phyloP scores from a whole-genome alignment of 345 rosid genomes.

The Lepidium aucheri region DNA sequence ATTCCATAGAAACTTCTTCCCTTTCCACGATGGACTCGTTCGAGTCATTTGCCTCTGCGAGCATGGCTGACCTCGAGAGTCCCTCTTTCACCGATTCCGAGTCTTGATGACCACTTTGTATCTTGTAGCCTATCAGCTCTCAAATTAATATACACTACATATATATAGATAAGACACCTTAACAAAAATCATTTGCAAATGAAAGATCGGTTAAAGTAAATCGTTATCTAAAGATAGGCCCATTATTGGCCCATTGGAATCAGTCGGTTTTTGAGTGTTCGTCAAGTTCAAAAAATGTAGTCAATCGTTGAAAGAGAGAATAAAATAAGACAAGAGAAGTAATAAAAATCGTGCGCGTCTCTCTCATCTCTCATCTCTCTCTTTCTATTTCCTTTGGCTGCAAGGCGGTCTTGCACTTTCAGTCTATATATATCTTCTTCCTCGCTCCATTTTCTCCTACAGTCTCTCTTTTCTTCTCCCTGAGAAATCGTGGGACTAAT shows the following conservation, averaged over 20 bases:
- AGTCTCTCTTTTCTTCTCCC: conserved; percentile 1
- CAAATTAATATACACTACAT: no score
- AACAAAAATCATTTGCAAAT: background rate
- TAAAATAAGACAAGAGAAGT: background rate
- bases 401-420: conserved; percentile 21
- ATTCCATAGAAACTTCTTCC: conserved; percentile 61
- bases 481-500: background rate
- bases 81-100: conserved; percentile 65
- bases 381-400: background rate
- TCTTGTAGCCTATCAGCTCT: background rate
- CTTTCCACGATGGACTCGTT: conserved; percentile 56
- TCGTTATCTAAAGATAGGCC: background rate
- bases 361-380: background rate
- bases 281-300: background rate
- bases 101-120: conserved; percentile 35
- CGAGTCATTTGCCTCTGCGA: conserved; percentile 87
- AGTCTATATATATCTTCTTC: conserved; percentile 10
- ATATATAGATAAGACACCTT: background rate
- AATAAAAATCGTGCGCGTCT: conserved; percentile 12
- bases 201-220: background rate
- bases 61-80: conserved; percentile 90
- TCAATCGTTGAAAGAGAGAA: background rate
- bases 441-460: background rate
- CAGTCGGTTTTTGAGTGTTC: conserved; percentile 13
- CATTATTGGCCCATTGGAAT: conserved; percentile 4